A percentile compares a stretch with the other conserved stretches of the same genome.
Evolutionary conservation across 805 yeast genomes (phyloP).

Genomic region (Ascoidea tarda): DNA sequence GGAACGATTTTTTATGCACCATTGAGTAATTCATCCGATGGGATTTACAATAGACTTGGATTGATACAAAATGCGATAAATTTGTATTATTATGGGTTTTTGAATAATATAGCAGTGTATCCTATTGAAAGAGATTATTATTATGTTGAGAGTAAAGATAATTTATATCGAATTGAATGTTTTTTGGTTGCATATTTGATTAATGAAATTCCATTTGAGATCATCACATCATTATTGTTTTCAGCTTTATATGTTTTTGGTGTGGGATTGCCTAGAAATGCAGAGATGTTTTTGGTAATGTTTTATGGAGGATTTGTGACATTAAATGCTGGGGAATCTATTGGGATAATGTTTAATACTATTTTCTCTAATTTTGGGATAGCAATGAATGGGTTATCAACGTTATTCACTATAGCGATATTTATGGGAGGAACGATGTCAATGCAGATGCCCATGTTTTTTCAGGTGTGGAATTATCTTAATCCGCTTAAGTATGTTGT

Average conservation of each 20-base stretch:
- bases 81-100: slow-evolving; percentile 65
- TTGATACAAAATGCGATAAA: slow-evolving; percentile 61
- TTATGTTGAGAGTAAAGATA: slow-evolving; percentile 67
- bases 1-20: slow-evolving; percentile 59
- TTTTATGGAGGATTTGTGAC: slow-evolving; percentile 38
- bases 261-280: slow-evolving; percentile 58
- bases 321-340: slow-evolving; percentile 68
- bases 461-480: slow-evolving; percentile 60
- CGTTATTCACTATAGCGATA: slow-evolving; percentile 53
- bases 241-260: slow-evolving; percentile 51
- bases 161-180: slow-evolving; percentile 48
- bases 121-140: slow-evolving; percentile 64
- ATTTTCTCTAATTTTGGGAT: slow-evolving; percentile 63
- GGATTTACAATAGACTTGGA: slow-evolving; percentile 63
- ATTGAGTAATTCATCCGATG: slow-evolving; percentile 27
- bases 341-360: slow-evolving; percentile 72
- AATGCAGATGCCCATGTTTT: slow-evolving; percentile 53
- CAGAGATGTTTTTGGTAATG: slow-evolving; percentile 52
- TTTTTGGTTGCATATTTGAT: slow-evolving; percentile 47
- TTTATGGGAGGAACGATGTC: slow-evolving; percentile 83
- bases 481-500: slow-evolving; percentile 68
- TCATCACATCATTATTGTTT: slow-evolving; percentile 42
- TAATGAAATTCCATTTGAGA: slow-evolving; percentile 57
- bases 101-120: slow-evolving; percentile 63
- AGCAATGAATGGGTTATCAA: slow-evolving; percentile 61